Evolutionary conservation across 129 eudicot genomes (phyloP).

Genomic region (Solidago caesia): DNA sequence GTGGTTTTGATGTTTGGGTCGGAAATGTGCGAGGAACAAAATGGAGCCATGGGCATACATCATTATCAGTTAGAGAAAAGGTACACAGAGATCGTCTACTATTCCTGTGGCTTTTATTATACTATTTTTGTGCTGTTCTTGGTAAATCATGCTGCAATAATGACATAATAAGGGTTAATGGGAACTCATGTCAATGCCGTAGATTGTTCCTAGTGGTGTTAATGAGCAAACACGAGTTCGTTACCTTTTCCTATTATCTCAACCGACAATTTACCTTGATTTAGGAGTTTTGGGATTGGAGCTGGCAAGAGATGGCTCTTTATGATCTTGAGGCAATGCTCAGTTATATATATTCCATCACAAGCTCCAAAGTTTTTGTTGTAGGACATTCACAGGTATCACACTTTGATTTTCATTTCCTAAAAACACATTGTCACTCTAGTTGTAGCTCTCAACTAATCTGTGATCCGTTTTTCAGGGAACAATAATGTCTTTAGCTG

Average conservation of each 20-base stretch:
- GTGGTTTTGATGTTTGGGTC: conserved; percentile 95
- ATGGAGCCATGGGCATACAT: conserved; percentile 93
- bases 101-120: background rate
- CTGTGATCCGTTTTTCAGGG: conserved; percentile 48
- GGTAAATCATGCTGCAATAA: conserved; percentile 12
- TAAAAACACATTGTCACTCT: background rate
- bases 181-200: background rate
- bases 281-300: conserved; percentile 99
- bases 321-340: conserved; percentile 87
- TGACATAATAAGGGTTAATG: background rate
- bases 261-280: background rate
- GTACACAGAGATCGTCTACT: conserved; percentile 29
- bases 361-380: conserved; percentile 67
- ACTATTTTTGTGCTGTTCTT: background rate
- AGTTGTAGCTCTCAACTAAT: background rate
- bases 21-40: conserved; percentile 92
- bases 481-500: conserved; percentile 93
- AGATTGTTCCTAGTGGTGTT: background rate
- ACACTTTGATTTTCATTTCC: background rate
- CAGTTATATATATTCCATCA: conserved; percentile 42
- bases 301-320: conserved; percentile 94
- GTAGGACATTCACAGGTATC: conserved; percentile 97
- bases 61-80: conserved; percentile 77
- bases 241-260: background rate
- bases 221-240: background rate